phyloP scores from a whole-genome alignment of 108 stramenopile species.

The Licmophora abbreviata region DNA sequence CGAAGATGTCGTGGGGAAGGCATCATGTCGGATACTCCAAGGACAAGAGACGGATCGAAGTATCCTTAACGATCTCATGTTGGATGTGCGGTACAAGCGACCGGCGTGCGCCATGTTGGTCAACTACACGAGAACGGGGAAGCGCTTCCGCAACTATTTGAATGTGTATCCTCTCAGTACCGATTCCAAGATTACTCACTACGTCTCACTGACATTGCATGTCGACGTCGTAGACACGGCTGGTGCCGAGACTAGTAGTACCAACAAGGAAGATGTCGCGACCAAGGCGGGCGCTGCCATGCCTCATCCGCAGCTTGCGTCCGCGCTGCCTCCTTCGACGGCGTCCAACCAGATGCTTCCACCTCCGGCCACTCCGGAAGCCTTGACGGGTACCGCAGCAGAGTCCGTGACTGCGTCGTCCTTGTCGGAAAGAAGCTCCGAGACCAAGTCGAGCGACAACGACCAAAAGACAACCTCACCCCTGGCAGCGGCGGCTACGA shows the following conservation, averaged over 20 bases:
- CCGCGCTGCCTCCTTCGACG: no score
- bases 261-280: no score
- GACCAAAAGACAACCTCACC: no score
- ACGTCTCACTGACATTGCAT: slow-evolving; percentile 53
- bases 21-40: slow-evolving; percentile 61
- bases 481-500: no score
- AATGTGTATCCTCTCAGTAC: slow-evolving; percentile 72
- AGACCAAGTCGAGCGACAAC: no score
- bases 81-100: slow-evolving; percentile 69
- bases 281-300: no score
- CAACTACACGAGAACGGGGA: slow-evolving; percentile 62
- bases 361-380: no score
- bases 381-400: no score
- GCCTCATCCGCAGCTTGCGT: no score
- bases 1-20: slow-evolving; percentile 77
- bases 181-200: slow-evolving; percentile 78
- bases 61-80: slow-evolving; percentile 52
- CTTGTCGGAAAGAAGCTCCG: no score
- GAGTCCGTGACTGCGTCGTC: no score
- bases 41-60: slow-evolving; percentile 40
- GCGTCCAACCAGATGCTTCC: no score
- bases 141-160: slow-evolving; percentile 52
- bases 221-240: slow-evolving; percentile 17
- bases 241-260: not conserved
- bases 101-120: slow-evolving; percentile 60